Evolutionary conservation across 768 basidiomycete genomes (phyloP), one percentile per base, ranked within the genome.

Genomic region (Piloderma croceum): DNA sequence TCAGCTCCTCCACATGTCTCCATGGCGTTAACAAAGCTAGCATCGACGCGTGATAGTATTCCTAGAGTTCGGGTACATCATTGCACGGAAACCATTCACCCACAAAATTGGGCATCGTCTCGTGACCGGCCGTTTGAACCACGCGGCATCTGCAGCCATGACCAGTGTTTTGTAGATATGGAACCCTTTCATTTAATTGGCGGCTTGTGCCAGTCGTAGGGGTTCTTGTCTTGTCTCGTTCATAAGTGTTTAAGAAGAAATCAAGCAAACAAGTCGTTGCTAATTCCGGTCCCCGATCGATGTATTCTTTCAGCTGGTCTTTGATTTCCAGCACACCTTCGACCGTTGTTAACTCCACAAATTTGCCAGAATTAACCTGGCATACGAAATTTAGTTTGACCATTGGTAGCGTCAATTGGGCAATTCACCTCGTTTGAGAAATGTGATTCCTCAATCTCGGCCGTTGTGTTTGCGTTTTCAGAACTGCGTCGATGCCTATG

Each of bases 1-100:
- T 62, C 2, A 69, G 49, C 38, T 67, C 63, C 1, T 27, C 4
- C 0, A 64, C 5, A 0, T 34, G 3, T 6, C 47, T 15, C 69
- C 66, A 71, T 3, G 66, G 69, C 24, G 54, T 58, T 5, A 71
- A 42, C 3, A 70, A 48, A 25, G 60, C 36, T 0, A 71, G 45
- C 43, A 69, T 64, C 0, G 29, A 52, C 3, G 69, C 68, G 24
- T 50, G 63, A 33, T 68, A 73, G 9, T 65, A 58, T 0, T 44
- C 21, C 1, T 47, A 27, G 3, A 23, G 24, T 1, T 54, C 52
- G 2, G 35, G 13, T 17, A 64, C 54, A 39, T 69, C 51, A 0
- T 39, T 7, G 0, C 47, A 21, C 2, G 68, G 64, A 38, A 71
- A 65, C 15, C 47, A 67, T 1, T 35, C 48, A 0, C 70, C 70